Conservation (phyloP, 2,329 filamentous ascomycete species). For the Celoporthe dispersa region DNA sequence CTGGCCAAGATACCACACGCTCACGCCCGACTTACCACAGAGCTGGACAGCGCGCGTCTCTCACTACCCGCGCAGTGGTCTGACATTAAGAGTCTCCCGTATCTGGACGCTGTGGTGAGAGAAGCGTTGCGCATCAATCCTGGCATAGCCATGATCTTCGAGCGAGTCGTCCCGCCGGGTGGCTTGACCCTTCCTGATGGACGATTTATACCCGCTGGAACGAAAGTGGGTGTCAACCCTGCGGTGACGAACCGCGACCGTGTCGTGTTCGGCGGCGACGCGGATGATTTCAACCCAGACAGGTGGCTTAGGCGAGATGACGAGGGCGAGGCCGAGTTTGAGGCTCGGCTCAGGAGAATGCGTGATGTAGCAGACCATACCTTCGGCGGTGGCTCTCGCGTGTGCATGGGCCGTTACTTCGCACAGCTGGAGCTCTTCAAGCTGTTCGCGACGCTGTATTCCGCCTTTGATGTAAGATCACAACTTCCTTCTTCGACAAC, state of each 20-base stretch:
- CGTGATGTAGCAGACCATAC: conserved; percentile 15
- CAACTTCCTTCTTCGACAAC: background rate
- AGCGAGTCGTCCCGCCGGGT: conserved; percentile 25
- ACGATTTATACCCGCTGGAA: conserved; percentile 15
- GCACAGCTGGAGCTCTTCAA: conserved; percentile 22
- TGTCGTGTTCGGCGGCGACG: conserved; percentile 12
- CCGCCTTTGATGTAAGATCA: conserved; percentile 16
- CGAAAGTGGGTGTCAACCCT: conserved; percentile 16
- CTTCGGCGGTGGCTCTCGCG: conserved; percentile 16
- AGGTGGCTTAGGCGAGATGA: conserved; percentile 10
- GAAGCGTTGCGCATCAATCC: conserved; percentile 48
- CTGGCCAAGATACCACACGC: conserved; percentile 14
- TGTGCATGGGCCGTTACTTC: conserved; percentile 20
- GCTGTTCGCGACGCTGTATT: conserved; percentile 23
- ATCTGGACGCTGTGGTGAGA: conserved; percentile 44
- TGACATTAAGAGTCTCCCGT: conserved; percentile 35
- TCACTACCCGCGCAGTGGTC: conserved; percentile 12
- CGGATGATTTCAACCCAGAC: conserved; percentile 17
- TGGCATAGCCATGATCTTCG: conserved; percentile 37
- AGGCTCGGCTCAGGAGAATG: conserved; percentile 3
- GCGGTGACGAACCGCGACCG: conserved; percentile 17
- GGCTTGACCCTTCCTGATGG: conserved; percentile 13
- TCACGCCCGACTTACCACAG: background rate
- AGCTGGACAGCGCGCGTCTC: conserved; percentile 13
- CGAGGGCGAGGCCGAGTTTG: conserved; percentile 2